Conservation (phyloP, 176 grass and related monocot genomes). For the Typha latifolia region DNA sequence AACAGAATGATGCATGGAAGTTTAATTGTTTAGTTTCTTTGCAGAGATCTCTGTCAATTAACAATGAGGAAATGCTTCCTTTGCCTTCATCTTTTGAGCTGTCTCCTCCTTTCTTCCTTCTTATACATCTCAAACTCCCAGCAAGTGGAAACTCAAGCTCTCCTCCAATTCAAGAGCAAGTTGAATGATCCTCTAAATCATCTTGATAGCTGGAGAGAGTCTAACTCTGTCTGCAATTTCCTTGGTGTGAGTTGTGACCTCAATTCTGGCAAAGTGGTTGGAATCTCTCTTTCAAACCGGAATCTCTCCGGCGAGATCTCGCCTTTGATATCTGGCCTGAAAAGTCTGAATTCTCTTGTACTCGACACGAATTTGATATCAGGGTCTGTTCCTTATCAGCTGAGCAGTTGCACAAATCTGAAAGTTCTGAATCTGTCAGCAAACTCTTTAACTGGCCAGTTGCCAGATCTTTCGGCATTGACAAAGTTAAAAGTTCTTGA, state of each 20-base stretch:
- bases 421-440: slow-evolving; percentile 45
- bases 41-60: neutral
- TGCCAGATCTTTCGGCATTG: slow-evolving; percentile 51
- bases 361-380: slow-evolving; percentile 48
- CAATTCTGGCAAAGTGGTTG: slow-evolving; percentile 23
- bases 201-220: slow-evolving; percentile 52
- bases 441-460: slow-evolving; percentile 38
- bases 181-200: slow-evolving; percentile 51
- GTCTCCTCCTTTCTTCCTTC: slow-evolving; percentile 25
- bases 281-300: slow-evolving; percentile 40
- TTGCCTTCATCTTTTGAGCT: slow-evolving; percentile 26
- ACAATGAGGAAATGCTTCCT: slow-evolving; percentile 29
- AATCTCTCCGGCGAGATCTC: slow-evolving; percentile 67
- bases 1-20: slow-evolving; percentile 11
- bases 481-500: slow-evolving; percentile 36
- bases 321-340: slow-evolving; percentile 27
- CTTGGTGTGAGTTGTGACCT: slow-evolving; percentile 41
- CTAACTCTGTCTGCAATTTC: slow-evolving; percentile 42
- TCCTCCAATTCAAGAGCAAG: slow-evolving; percentile 57
- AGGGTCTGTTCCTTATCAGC: slow-evolving; percentile 39
- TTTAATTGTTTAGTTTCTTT: neutral
- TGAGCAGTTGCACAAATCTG: slow-evolving; percentile 38
- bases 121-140: slow-evolving; percentile 27
- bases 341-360: slow-evolving; percentile 24
- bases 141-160: slow-evolving; percentile 34